Evolutionary conservation across 306 rosid genomes (phyloP).

Genomic region (Rosa rugosa): DNA sequence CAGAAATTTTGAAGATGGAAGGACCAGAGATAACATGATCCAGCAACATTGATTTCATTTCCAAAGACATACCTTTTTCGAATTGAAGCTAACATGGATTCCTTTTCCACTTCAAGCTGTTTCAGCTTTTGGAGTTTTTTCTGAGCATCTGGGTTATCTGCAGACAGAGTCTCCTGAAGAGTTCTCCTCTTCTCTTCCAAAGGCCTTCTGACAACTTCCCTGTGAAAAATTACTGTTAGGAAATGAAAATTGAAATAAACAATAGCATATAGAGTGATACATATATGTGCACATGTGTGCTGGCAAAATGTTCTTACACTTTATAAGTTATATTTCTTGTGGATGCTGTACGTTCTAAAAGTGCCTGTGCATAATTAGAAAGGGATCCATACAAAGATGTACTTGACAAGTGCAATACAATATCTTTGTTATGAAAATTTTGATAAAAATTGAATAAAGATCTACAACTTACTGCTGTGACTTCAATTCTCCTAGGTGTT

Average conservation of each 20-base stretch:
- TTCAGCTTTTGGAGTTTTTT: constrained; percentile 59
- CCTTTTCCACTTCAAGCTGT: constrained; percentile 58
- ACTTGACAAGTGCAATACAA: constrained; percentile 4
- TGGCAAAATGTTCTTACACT: constrained; percentile 6
- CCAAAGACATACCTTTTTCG: constrained; percentile 34
- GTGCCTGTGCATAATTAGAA: neutral
- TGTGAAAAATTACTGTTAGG: constrained; percentile 32
- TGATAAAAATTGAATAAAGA: constrained; percentile 10
- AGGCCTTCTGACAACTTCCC: constrained; percentile 61
- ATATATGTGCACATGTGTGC: neutral
- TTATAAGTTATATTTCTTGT: neutral
- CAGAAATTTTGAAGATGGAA: neutral
- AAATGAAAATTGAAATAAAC: constrained; percentile 13
- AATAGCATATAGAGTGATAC: neutral
- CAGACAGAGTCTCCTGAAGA: constrained; percentile 63
- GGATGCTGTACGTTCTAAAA: neutral
- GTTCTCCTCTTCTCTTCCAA: constrained; percentile 64
- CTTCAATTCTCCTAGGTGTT: constrained; percentile 47
- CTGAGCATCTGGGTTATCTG: constrained; percentile 46
- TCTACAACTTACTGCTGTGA: constrained; percentile 51
- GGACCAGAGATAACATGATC: neutral
- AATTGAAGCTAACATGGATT: constrained; percentile 28
- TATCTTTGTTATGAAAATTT: neutral
- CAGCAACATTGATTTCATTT: neutral
- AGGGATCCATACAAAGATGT: neutral